Conservation (phyloP, 2,329 filamentous ascomycete genomes). For the Trichoderma arundinaceum region DNA sequence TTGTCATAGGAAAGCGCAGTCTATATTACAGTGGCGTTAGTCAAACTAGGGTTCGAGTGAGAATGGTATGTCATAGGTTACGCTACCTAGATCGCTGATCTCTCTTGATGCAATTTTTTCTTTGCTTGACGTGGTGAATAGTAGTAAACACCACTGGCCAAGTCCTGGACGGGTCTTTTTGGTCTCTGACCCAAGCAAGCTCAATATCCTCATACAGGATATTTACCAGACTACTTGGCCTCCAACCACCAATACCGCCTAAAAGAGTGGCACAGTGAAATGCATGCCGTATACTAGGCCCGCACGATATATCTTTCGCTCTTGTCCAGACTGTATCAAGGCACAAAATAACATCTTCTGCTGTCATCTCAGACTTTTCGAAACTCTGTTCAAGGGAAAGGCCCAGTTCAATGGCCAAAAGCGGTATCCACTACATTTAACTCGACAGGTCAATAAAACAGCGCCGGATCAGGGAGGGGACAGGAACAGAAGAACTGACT, state of each 20-base stretch:
- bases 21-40: slow-evolving; percentile 12
- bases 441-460: slow-evolving; percentile 4
- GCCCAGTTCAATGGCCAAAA: slow-evolving; percentile 5
- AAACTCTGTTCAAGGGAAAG: slow-evolving; percentile 23
- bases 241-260: slow-evolving; percentile 23
- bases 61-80: slow-evolving; percentile 9
- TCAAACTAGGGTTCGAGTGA: neutral
- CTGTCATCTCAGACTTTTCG: slow-evolving; percentile 17
- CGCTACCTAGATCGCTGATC: slow-evolving; percentile 26
- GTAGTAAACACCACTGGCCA: slow-evolving; percentile 23
- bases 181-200: slow-evolving; percentile 25
- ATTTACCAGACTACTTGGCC: slow-evolving; percentile 15
- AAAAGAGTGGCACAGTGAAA: slow-evolving; percentile 18
- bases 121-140: slow-evolving; percentile 20
- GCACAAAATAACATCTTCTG: slow-evolving; percentile 16
- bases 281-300: slow-evolving; percentile 11
- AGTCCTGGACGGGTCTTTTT: slow-evolving; percentile 7
- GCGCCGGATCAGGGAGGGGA: neutral
- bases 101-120: slow-evolving; percentile 21
- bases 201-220: slow-evolving; percentile 22
- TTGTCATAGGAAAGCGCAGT: slow-evolving; percentile 3
- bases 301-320: slow-evolving; percentile 16
- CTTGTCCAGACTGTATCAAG: slow-evolving; percentile 20
- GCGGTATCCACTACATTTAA: slow-evolving; percentile 25
- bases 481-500: slow-evolving; percentile 5